Percentiles rank a stretch among this genome's conserved stretches.
These are phyloP conservation scores for Fusarium domesticum DNA, from an alignment of 2,329 filamentous ascomycete species.

Conservation along the genomic window DNA sequence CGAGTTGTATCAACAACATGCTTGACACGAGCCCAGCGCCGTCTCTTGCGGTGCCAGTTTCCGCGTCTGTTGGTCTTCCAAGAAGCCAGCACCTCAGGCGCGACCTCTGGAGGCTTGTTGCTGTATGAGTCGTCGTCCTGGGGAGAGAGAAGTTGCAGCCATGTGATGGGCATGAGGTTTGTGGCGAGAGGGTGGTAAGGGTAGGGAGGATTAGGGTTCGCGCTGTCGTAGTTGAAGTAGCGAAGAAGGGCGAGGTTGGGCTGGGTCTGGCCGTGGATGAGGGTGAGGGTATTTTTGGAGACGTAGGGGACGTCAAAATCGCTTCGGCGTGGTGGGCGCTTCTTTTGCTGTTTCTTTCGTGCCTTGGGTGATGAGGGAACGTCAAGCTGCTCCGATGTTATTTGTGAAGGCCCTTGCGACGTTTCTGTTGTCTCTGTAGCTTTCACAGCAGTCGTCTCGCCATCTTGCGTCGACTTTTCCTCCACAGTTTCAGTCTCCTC, in stretches of 20 bases:
- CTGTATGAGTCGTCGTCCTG: slow-evolving; percentile 70
- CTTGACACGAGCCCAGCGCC: slow-evolving; percentile 72
- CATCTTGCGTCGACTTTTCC: slow-evolving; percentile 5
- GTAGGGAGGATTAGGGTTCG: slow-evolving; percentile 55
- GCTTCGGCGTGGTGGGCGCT: slow-evolving; percentile 34
- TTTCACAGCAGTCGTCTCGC: slow-evolving; percentile 1
- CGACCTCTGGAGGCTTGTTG: slow-evolving; percentile 57
- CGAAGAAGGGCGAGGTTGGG: slow-evolving; percentile 84
- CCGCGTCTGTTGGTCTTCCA: slow-evolving; percentile 82
- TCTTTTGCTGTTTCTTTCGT: slow-evolving; percentile 22
- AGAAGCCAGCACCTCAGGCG: slow-evolving; percentile 59
- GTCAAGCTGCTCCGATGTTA: background rate
- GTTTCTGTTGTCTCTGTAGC: slow-evolving; percentile 1
- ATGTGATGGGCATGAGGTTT: slow-evolving; percentile 80
- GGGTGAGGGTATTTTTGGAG: slow-evolving; percentile 70
- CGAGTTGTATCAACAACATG: slow-evolving; percentile 72
- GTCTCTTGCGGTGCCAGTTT: slow-evolving; percentile 83
- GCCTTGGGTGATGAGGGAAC: slow-evolving; percentile 8
- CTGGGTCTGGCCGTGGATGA: slow-evolving; percentile 79
- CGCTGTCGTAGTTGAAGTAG: slow-evolving; percentile 82
- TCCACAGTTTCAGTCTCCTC: slow-evolving; percentile 5
- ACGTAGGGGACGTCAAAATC: slow-evolving; percentile 65
- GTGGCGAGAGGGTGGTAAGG: slow-evolving; percentile 75
- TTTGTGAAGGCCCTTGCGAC: slow-evolving; percentile 7
- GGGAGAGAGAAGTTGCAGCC: slow-evolving; percentile 85